These are phyloP conservation scores for Magnaporthales sp. DNA, from an alignment of 2,329 filamentous ascomycete species.

Conservation along the genomic window DNA sequence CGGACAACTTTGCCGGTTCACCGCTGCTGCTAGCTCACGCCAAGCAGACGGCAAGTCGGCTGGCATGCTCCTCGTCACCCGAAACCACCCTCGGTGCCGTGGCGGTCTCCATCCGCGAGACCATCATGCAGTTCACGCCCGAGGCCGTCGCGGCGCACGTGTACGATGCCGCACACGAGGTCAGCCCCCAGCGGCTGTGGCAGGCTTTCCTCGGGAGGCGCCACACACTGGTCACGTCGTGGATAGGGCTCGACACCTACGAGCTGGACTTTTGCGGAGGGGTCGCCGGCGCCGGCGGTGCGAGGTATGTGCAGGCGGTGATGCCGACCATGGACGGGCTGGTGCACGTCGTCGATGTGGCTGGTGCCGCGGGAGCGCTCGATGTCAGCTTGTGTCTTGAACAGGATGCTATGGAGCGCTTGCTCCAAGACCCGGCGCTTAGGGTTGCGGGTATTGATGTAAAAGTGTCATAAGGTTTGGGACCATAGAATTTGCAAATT, in stretches of 20 bases:
- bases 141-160: constrained; percentile 28
- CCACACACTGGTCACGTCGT: constrained; percentile 34
- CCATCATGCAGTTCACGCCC: constrained; percentile 25
- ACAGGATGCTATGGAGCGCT: constrained; percentile 15
- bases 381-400: constrained; percentile 26
- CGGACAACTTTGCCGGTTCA: constrained; percentile 32
- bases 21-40: constrained; percentile 31
- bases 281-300: constrained; percentile 5
- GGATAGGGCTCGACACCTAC: constrained; percentile 27
- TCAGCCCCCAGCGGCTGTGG: constrained; percentile 38
- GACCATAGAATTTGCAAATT: too few relatives aligned
- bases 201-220: constrained; percentile 31
- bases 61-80: background rate
- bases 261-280: constrained; percentile 30
- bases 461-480: too few relatives aligned
- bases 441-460: background rate
- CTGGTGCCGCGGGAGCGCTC: constrained; percentile 18
- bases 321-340: constrained; percentile 34
- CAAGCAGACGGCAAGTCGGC: constrained; percentile 6
- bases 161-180: constrained; percentile 32
- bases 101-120: constrained; percentile 24
- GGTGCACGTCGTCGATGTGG: constrained; percentile 29
- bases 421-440: constrained; percentile 16
- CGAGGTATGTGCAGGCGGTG: constrained; percentile 29
- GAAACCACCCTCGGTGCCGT: constrained; percentile 10